Evolutionary conservation across 1,139 yeast species (phyloP).

Genomic region (Saccharomyces pastorianus): DNA sequence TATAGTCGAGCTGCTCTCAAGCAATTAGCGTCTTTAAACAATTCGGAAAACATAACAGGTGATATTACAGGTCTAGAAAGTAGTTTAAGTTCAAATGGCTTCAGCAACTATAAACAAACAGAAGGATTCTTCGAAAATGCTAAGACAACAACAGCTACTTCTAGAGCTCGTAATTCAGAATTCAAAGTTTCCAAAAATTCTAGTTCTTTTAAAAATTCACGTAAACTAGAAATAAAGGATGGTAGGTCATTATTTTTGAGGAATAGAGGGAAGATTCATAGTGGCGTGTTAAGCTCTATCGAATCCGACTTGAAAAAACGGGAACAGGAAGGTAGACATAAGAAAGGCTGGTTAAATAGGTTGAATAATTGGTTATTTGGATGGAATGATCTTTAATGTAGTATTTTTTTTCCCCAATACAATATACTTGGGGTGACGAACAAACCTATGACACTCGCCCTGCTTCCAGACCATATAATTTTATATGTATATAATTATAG

Average conservation of each 20-base stretch:
- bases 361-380: slow-evolving; percentile 8
- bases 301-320: slow-evolving; percentile 6
- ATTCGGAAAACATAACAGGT: neutral
- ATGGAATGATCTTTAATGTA: slow-evolving; percentile 5
- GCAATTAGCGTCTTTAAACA: slow-evolving; percentile 41
- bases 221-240: slow-evolving; percentile 5
- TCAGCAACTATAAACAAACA: neutral
- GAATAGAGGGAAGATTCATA: slow-evolving; percentile 1
- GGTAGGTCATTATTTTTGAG: slow-evolving; percentile 3
- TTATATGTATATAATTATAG: neutral
- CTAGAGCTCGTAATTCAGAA: neutral
- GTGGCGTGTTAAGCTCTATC: slow-evolving; percentile 1
- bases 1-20: slow-evolving; percentile 52
- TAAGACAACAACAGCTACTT: neutral
- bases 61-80: neutral
- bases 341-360: slow-evolving; percentile 22
- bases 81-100: neutral
- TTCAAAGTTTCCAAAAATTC: slow-evolving; percentile 10
- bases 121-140: neutral
- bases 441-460: neutral
- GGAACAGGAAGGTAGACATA: slow-evolving; percentile 4
- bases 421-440: neutral
- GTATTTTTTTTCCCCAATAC: neutral
- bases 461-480: neutral
- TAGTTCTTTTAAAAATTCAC: slow-evolving; percentile 20